phyloP scores from a whole-genome alignment of 495 filamentous ascomycete genomes.

The Xylaria castorea region DNA sequence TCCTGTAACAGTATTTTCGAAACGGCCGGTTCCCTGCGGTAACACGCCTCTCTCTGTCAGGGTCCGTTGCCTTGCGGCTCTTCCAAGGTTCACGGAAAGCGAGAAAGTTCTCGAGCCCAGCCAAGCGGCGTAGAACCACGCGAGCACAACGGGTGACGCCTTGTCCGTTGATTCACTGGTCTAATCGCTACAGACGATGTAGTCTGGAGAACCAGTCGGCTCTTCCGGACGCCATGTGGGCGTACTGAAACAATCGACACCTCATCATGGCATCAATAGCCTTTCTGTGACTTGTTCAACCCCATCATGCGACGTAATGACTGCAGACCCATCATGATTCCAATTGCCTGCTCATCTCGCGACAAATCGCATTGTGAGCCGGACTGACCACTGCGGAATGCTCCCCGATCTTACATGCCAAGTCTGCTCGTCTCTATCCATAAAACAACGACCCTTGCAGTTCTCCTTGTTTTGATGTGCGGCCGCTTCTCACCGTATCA shows the following conservation, averaged over 20 bases:
- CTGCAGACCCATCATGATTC: constrained; percentile 1
- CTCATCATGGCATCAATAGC: neutral
- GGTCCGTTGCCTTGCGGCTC: neutral
- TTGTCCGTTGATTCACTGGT: neutral
- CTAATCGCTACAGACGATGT: neutral
- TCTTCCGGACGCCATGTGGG: neutral
- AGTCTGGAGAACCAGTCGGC: constrained; percentile 1
- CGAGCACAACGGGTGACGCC: neutral
- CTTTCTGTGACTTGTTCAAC: neutral
- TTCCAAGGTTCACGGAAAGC: neutral
- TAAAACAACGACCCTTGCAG: constrained; percentile 22
- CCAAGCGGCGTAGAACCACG: neutral
- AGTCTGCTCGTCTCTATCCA: constrained; percentile 1
- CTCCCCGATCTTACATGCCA: constrained; percentile 15
- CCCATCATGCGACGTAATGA: neutral
- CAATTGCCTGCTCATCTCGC: neutral
- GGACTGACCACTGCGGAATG: neutral
- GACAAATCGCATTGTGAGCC: neutral
- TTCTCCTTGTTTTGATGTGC: constrained; percentile 6
- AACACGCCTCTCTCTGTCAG: neutral
- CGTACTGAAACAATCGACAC: neutral
- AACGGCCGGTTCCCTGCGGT: neutral
- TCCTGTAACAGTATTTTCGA: neutral
- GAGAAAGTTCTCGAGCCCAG: neutral
- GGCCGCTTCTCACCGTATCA: constrained; percentile 18